Conservation (phyloP, 805 yeast genomes). For the Metschnikowia gelsemii region DNA sequence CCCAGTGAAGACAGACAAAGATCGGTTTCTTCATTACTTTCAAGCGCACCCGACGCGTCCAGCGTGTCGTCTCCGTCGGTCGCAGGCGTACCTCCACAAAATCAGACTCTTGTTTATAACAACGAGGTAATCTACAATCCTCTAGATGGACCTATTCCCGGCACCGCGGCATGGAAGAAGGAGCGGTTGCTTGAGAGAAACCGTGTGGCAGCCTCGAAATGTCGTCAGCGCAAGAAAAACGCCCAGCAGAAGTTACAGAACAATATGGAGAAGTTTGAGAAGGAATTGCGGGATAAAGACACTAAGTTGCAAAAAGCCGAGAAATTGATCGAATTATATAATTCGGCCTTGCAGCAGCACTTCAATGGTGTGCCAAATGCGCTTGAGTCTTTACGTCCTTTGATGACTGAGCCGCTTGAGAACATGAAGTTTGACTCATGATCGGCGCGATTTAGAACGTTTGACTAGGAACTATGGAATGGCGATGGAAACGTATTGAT, state of each 20-base stretch:
- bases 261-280: slow-evolving; percentile 50
- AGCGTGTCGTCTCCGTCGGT: slow-evolving; percentile 12
- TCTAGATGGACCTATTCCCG: slow-evolving; percentile 57
- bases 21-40: neutral
- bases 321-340: slow-evolving; percentile 22
- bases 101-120: slow-evolving; percentile 51
- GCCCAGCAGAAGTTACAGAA: slow-evolving; percentile 67
- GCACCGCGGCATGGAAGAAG: slow-evolving; percentile 66
- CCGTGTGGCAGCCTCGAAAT: slow-evolving; percentile 66
- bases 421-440: slow-evolving; percentile 2
- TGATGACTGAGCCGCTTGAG: slow-evolving; percentile 9
- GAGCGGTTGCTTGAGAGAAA: slow-evolving; percentile 61
- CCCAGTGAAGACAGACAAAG: neutral
- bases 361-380: slow-evolving; percentile 16
- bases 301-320: slow-evolving; percentile 25
- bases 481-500: no score
- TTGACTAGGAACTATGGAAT: no score
- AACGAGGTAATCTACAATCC: slow-evolving; percentile 56
- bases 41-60: neutral
- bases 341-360: slow-evolving; percentile 20
- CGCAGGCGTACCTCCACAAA: slow-evolving; percentile 49
- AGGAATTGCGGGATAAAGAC: slow-evolving; percentile 38
- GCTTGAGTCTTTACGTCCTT: slow-evolving; percentile 16
- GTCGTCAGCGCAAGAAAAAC: slow-evolving; percentile 65
- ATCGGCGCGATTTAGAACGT: no score